Evolutionary conservation across 805 yeast genomes (phyloP), one percentile per base, ranked within the genome.

Genomic region (Danielozyma ontarioensis): DNA sequence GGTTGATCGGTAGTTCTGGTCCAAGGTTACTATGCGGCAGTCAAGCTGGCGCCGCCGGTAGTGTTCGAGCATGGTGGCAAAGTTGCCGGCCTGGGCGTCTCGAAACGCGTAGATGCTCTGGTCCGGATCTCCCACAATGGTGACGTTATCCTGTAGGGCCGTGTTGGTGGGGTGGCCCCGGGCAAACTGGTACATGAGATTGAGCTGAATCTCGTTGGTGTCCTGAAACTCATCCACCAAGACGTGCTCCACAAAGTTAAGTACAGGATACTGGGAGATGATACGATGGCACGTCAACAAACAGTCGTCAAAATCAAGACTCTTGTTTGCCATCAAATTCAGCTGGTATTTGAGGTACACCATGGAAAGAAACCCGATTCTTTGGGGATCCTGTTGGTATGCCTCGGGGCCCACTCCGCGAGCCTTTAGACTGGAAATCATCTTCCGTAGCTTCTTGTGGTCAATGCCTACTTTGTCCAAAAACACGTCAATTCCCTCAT

Each of bases 41-140:
- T 0, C 35, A 5, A 16, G 22, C 13, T 19, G 24, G 17, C 29
- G 55, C 39, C 19, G 55, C 51, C 27, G 42, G 15, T 74, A 71
- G 37, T 62, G 50, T 0, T 44, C 34, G 26, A 59, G 55, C 84
- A 87, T 76, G 11, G 62, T 62, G 26, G 59, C 59, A 46, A 89
- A 85, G 46, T 84, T 88, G 13, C 65, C 60, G 1, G 81, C 67
- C 23, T 78, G 77, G 0, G 97, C 97, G 47, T 81, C 78, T 39
- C 97, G 65, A 46, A 90, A 90, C 0, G 82, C 87, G 54, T 93
- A 90, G 15, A 90, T 90, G 50, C 95, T 81, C 57, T 90, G 98
- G 55, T 93, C 96, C 0, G 96, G 96, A 51, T 90, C 98, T 1
- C 98, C 98, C 2, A 90, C 97, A 1, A 88, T 80, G 0, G 97